Evolutionary conservation across 495 filamentous ascomycete species (phyloP).

Genomic region (Lasiosphaeriaceae sp.): DNA sequence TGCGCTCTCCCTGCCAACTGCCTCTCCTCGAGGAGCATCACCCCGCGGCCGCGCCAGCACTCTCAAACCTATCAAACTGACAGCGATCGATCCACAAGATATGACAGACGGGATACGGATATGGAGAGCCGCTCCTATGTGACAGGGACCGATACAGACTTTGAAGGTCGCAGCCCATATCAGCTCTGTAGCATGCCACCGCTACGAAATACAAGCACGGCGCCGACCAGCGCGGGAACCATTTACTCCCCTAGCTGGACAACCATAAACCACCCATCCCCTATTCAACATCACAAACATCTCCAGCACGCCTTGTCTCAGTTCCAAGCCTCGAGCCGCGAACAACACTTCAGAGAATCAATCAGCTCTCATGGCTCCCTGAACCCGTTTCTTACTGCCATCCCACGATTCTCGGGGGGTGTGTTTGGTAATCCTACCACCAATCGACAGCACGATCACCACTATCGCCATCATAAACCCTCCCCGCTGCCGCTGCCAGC

Average conservation of each 20-base stretch:
- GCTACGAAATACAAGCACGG: no score
- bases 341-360: no score
- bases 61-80: not conserved
- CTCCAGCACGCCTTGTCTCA: not conserved
- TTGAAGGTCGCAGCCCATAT: slow-evolving; percentile 24
- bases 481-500: no score
- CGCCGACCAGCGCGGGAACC: no score
- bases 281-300: not conserved
- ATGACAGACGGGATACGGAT: not conserved
- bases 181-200: no score
- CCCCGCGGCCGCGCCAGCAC: slow-evolving; percentile 8
- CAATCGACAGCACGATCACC: no score
- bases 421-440: no score
- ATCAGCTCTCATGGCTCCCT: no score
- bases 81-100: not conserved
- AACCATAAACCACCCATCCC: not conserved
- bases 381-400: no score
- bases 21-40: slow-evolving; percentile 9
- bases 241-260: slow-evolving; percentile 3
- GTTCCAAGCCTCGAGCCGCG: no score
- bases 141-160: slow-evolving; percentile 32
- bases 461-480: no score
- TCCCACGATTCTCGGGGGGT: no score
- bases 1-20: slow-evolving; percentile 4
- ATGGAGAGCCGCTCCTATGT: slow-evolving; percentile 26